Percentiles rank a stretch among this genome's conserved stretches.
Conservation (phyloP, 176 grass and related monocot genomes). For the Saccharum spontaneum region DNA sequence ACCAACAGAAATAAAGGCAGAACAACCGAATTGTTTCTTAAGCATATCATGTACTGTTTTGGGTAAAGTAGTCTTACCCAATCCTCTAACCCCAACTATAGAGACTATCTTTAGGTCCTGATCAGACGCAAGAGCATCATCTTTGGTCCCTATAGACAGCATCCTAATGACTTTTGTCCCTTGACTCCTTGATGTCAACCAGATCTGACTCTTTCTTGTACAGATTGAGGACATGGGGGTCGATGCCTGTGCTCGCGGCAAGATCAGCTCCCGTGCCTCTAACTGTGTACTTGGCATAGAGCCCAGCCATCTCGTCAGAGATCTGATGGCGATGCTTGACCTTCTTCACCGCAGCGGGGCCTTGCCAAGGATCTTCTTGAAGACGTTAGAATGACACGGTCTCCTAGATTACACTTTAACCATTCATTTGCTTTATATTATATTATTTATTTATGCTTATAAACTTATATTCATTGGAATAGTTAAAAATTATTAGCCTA, state of each 20-base stretch:
- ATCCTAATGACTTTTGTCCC: neutral
- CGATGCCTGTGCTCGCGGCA: neutral
- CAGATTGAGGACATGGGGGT: neutral
- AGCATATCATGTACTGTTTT: neutral
- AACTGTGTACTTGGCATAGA: neutral
- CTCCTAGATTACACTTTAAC: too few relatives aligned
- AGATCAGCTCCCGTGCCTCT: neutral
- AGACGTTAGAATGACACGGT: neutral
- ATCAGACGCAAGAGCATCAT: neutral
- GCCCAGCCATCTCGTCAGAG: neutral
- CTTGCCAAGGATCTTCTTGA: neutral
- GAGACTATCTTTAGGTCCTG: neutral
- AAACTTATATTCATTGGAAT: too few relatives aligned
- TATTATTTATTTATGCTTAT: too few relatives aligned
- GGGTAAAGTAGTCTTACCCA: conserved; percentile 14
- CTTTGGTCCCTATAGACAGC: neutral
- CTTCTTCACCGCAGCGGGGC: neutral
- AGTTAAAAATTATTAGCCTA: too few relatives aligned
- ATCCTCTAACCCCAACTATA: neutral
- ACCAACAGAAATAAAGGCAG: neutral
- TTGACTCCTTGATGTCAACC: neutral
- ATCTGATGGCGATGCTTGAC: neutral
- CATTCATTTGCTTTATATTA: too few relatives aligned
- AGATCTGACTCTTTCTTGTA: neutral
- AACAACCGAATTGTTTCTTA: neutral